Evolutionary conservation across 148 eudicot species (phyloP).

Genomic region (Rhododendron simsii): DNA sequence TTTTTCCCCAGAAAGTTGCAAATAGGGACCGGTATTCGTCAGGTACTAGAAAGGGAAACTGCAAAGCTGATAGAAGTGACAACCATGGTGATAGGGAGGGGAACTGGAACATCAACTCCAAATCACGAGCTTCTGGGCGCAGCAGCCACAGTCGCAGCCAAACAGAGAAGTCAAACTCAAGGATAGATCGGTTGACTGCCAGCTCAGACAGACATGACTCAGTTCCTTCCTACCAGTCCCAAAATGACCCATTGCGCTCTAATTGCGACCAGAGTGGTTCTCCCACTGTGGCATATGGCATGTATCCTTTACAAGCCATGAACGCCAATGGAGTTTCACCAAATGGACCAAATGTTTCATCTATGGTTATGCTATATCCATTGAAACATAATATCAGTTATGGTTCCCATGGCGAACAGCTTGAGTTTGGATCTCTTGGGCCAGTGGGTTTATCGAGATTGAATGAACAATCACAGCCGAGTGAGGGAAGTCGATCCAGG

Average conservation of each 20-base stretch:
- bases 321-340: slow-evolving; percentile 36
- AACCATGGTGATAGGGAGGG: slow-evolving; percentile 65
- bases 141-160: slow-evolving; percentile 45
- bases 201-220: slow-evolving; percentile 25
- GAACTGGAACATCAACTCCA: slow-evolving; percentile 60
- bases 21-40: slow-evolving; percentile 57
- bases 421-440: slow-evolving; percentile 70
- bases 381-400: slow-evolving; percentile 47
- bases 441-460: slow-evolving; percentile 40
- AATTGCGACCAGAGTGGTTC: slow-evolving; percentile 19
- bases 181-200: slow-evolving; percentile 34
- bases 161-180: slow-evolving; percentile 51
- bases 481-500: slow-evolving; percentile 36
- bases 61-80: slow-evolving; percentile 58
- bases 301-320: slow-evolving; percentile 50
- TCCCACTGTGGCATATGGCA: slow-evolving; percentile 44
- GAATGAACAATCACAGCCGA: slow-evolving; percentile 40
- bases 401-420: slow-evolving; percentile 53
- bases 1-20: slow-evolving; percentile 51
- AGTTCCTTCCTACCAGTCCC: slow-evolving; percentile 15
- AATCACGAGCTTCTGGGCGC: slow-evolving; percentile 53
- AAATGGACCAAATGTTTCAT: slow-evolving; percentile 48
- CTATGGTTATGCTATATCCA: slow-evolving; percentile 71
- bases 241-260: slow-evolving; percentile 47
- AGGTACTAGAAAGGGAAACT: slow-evolving; percentile 57